Conservation (phyloP, 768 basidiomycete genomes). For the Xerocomellus amylosporus region DNA sequence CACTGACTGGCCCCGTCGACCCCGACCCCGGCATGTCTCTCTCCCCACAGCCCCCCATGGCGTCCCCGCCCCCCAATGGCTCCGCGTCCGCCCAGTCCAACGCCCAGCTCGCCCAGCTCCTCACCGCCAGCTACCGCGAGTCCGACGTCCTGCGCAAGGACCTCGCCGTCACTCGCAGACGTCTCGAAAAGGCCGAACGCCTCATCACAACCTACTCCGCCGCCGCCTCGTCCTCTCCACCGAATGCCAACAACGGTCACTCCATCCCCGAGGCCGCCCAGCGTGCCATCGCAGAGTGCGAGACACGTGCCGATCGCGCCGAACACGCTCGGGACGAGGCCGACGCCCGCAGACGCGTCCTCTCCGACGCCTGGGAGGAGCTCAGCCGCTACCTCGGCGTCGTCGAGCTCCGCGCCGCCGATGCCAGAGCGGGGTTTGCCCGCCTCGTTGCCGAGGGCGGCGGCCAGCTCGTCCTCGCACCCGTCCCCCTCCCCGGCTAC, state of each 20-base stretch:
- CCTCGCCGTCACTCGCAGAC: conserved; percentile 38
- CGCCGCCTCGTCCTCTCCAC: conserved; percentile 11
- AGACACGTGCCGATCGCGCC: conserved; percentile 48
- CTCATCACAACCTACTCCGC: conserved; percentile 32
- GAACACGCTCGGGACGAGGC: conserved; percentile 57
- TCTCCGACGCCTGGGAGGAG: conserved; percentile 50
- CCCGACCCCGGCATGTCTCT: conserved; percentile 13
- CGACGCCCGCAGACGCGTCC: conserved; percentile 42
- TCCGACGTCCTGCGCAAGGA: conserved; percentile 50
- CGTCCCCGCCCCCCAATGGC: conserved; percentile 20
- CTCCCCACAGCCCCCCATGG: conserved; percentile 13
- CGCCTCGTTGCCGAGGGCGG: conserved; percentile 45
- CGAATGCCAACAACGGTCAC: conserved; percentile 15
- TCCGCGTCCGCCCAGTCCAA: conserved; percentile 33
- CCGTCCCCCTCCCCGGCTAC: conserved; percentile 31
- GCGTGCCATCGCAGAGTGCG: conserved; percentile 43
- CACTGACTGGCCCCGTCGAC: too few species aligned
- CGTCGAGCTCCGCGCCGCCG: conserved; percentile 45
- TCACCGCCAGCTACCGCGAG: conserved; percentile 53
- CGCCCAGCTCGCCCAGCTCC: conserved; percentile 56
- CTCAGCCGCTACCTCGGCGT: conserved; percentile 46
- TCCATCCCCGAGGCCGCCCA: conserved; percentile 32
- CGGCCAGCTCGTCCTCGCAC: conserved; percentile 41
- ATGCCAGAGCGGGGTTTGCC: conserved; percentile 48
- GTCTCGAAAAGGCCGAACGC: conserved; percentile 56